Conservation (phyloP, 305 asterid species). For the Rubia balearica region DNA sequence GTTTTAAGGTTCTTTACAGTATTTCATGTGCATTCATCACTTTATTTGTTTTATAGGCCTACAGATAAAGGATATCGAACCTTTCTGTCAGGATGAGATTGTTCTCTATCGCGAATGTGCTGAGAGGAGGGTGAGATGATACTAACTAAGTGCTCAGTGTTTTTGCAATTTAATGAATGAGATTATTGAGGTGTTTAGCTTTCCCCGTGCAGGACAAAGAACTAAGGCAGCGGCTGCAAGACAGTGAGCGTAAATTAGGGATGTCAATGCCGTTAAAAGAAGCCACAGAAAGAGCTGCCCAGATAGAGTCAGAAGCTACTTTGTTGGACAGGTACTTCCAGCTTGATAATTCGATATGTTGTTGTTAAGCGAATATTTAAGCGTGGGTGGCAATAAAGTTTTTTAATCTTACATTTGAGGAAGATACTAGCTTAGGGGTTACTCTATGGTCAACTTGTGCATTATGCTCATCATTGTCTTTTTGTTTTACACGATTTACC, state of each 20-base stretch:
- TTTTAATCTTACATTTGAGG: not conserved
- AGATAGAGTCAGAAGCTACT: constrained; percentile 74
- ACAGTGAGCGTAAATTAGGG: constrained; percentile 80
- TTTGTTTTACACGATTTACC: constrained; percentile 1
- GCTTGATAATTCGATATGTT: constrained; percentile 3
- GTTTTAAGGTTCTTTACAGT: not conserved
- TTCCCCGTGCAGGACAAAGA: constrained; percentile 54
- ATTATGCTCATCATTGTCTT: not conserved
- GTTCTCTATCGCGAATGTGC: constrained; percentile 74
- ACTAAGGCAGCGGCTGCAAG: constrained; percentile 75
- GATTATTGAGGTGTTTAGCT: not conserved
- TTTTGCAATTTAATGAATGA: not conserved
- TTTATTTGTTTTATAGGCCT: constrained; percentile 39
- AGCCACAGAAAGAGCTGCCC: constrained; percentile 66
- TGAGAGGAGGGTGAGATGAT: constrained; percentile 71
- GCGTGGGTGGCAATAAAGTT: not conserved
- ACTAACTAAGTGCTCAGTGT: constrained; percentile 7
- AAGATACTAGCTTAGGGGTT: not conserved
- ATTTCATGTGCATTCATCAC: constrained; percentile 11
- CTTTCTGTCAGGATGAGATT: constrained; percentile 97
- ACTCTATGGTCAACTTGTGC: not conserved
- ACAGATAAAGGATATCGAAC: constrained; percentile 90
- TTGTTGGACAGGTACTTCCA: constrained; percentile 61
- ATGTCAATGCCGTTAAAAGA: constrained; percentile 72
- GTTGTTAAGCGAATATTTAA: not conserved